Percentiles rank a stretch among this genome's conserved stretches.
These are phyloP conservation scores for Raddia guianensis DNA, from an alignment of 176 grass and related monocot genomes.

Conservation along the genomic window DNA sequence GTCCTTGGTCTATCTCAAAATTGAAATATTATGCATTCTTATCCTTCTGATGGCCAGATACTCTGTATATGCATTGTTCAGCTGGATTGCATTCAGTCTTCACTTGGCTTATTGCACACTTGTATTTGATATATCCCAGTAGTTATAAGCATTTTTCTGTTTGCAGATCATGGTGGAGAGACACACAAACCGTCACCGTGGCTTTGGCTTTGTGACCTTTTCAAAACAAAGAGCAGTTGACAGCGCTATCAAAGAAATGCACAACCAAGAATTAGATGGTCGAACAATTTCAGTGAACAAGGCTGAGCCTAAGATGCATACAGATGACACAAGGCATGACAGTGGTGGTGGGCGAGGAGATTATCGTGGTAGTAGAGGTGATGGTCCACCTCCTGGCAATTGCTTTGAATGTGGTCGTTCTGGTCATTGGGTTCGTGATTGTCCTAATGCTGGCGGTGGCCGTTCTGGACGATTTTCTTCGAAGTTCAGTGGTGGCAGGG, in stretches of 20 bases:
- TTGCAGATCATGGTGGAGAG: slow-evolving; percentile 83
- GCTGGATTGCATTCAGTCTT: not conserved
- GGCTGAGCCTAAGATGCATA: slow-evolving; percentile 71
- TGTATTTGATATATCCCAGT: slow-evolving; percentile 16
- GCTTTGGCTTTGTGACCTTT: slow-evolving; percentile 91
- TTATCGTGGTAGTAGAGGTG: slow-evolving; percentile 54
- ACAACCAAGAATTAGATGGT: slow-evolving; percentile 66
- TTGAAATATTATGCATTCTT: not conserved
- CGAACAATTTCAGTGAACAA: slow-evolving; percentile 75
- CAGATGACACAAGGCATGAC: slow-evolving; percentile 56
- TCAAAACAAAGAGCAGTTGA: slow-evolving; percentile 60
- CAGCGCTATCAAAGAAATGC: slow-evolving; percentile 73
- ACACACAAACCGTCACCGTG: slow-evolving; percentile 69
- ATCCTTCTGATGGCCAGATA: not conserved
- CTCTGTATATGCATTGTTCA: slow-evolving; percentile 8
- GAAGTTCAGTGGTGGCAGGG: slow-evolving; percentile 56
- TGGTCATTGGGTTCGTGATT: slow-evolving; percentile 77
- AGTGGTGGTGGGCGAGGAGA: slow-evolving; percentile 53
- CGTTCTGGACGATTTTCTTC: slow-evolving; percentile 53
- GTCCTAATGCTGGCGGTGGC: slow-evolving; percentile 54
- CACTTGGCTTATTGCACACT: not conserved
- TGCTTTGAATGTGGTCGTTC: slow-evolving; percentile 75
- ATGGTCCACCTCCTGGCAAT: slow-evolving; percentile 68
- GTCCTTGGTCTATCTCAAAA: not conserved
- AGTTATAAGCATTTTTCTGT: slow-evolving; percentile 17